Conservation (phyloP, 148 eudicot genomes). For the Amaranthus cruentus region DNA sequence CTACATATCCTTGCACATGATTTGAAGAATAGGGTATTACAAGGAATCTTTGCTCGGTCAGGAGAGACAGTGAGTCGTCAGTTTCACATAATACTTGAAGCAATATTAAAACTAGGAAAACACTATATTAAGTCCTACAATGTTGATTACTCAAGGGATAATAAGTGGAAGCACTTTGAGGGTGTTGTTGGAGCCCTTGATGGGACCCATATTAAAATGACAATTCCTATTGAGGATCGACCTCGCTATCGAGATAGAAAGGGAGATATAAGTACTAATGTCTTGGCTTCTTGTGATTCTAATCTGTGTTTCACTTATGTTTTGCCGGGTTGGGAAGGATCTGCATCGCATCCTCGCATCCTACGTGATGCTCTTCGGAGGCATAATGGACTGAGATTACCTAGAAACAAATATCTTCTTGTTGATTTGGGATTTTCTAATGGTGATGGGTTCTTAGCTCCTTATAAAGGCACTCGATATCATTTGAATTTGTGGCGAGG, state of each 20-base stretch:
- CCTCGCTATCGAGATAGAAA: constrained; percentile 3
- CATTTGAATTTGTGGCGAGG: background rate
- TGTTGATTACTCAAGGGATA: too few species aligned
- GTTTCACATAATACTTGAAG: background rate
- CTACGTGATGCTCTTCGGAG: background rate
- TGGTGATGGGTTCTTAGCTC: background rate
- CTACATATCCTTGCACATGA: too few species aligned
- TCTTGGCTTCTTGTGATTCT: background rate
- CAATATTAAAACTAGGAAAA: background rate
- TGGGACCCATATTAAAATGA: background rate
- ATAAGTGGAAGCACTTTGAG: background rate
- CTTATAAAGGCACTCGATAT: too few species aligned
- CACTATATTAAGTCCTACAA: too few species aligned
- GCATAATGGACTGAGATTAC: background rate
- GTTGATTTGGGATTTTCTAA: background rate
- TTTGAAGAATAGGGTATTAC: too few species aligned
- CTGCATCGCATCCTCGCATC: background rate
- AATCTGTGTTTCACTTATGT: background rate
- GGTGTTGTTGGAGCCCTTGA: background rate
- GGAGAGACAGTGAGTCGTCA: background rate
- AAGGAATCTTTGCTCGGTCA: background rate
- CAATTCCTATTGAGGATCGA: constrained; percentile 7
- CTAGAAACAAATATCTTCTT: background rate
- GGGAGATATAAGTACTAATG: background rate
- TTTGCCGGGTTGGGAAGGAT: constrained; percentile 6